Base-by-base conservation (phyloP, 768 basidiomycete genomes). In the Amanita pallidorosea region DNA sequence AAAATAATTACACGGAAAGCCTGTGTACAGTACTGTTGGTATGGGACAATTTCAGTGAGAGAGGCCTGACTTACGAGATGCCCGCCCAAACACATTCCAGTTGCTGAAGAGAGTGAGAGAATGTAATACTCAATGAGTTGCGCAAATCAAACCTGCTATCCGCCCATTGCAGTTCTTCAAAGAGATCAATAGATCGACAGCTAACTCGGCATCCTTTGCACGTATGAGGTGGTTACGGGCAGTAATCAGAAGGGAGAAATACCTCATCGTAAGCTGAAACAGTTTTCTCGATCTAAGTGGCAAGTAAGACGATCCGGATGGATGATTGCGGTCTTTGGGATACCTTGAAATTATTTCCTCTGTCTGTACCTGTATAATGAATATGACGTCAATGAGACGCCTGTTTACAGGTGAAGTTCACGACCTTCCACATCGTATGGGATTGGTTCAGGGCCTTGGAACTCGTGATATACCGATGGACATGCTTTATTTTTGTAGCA, bases 311-410 rank as follows among this genome's bases (percentile, higher is more conserved):
- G 54, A 57, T 40, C n/a, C n/a, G 17, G 9, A 27, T 18, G 22
- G n/a, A 8, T 29, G 25, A 4, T 20, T 23, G 7, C 17, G 33
- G 9, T 15, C 5, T 35, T 22, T n/a, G 20, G 27, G 12, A 20
- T 48, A 78, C 90, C 77, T 97, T 97, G 75, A 86, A 95, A 57
- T 70, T 76, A 69, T 98, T 97, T n/a, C 95, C 95, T 55, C 85
- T 69, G 62, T 95, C 64, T 8, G 58, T 59, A 13, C 56, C 57
- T 59, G 17, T 11, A 38, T 22, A 17, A 20, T 44, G 13, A 17
- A 27, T 44, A 12, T 13, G 23, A 36, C 34, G 13, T 37, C 29
- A 43, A 37, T 22, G 25, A 46, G 3, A 25, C 7, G 40, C 7
- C 5, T 17, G 35, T 44, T 22, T 12, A 33, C 23, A 41, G 37